Base-by-base conservation (phyloP, 441 rosid species). In the Hypseocharis bilobata region DNA sequence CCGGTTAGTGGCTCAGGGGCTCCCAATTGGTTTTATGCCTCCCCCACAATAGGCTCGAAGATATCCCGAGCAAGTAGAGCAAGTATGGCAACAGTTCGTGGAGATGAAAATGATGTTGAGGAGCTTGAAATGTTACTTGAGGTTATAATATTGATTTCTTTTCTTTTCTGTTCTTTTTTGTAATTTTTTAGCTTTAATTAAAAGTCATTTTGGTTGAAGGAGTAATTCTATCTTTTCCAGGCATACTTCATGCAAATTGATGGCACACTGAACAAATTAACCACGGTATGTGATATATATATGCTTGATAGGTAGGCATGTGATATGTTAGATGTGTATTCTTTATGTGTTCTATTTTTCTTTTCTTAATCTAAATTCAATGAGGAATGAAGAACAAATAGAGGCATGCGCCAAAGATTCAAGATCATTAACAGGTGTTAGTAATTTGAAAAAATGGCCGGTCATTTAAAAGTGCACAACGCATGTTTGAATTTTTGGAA, bases 81-180 rank as follows among this genome's bases (percentile, higher is more conserved):
- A 23, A 89, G 96, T 77, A 34, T 87, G 70, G 82, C 79, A 51
- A 91, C 96, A 3, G 72, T 77, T 64, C 92, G 76, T 59, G 93
- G 87, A 20, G 92, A 91, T 22, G 97, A 93, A 75, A 83, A 91
- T 70, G 96, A 93, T 70, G 99, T 93, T 44, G 97, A 93, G 82
- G 99, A 88, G 84, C 96, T 93, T 71, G 97, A 91, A 82, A 93
- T 93, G 99, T 80, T 93, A 59, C 85, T 93, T 14, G 99, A 93
- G 97, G 98, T 92, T 68, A 55, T 44, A 54, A 3, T 0, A 23
- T 34, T 49, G 13, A 38, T 34, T 67, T n/a, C n/a, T n/a, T n/a
- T n/a, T n/a, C n/a, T n/a, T 7, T 14, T 17, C 7, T 49, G 11
- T 45, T 19, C 4, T 27, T 13, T 19, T 4, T 5, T 42, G 3